Conservation (phyloP, 2,329 filamentous ascomycete species). For the Monilinia laxa region DNA sequence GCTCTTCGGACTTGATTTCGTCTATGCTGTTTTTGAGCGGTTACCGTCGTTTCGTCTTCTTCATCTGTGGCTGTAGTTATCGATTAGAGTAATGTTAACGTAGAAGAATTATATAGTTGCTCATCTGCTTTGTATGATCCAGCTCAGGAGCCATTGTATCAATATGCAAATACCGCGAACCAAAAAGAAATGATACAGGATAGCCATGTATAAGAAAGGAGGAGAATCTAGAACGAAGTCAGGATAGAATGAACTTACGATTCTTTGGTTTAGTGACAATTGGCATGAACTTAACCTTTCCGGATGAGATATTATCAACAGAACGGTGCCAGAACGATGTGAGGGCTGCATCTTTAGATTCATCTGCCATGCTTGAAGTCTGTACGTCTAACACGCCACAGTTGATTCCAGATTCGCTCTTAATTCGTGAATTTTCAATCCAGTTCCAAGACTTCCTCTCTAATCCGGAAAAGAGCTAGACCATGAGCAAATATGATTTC, state of each 20-base stretch:
- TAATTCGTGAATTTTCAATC: neutral
- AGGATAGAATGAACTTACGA: neutral
- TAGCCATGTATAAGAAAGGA: neutral
- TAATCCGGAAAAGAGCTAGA: neutral
- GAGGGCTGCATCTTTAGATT: conserved; percentile 16
- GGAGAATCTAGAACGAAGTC: neutral
- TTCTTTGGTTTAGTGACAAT: conserved; percentile 15
- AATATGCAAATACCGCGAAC: neutral
- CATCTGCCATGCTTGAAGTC: conserved; percentile 2
- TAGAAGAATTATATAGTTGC: neutral
- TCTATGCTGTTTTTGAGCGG: conserved; percentile 34
- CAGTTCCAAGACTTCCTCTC: neutral
- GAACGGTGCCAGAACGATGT: conserved; percentile 26
- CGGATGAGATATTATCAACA: conserved; percentile 22
- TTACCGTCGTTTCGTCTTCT: conserved; percentile 22
- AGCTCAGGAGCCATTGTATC: neutral
- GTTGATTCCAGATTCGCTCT: neutral
- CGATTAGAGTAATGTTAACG: neutral
- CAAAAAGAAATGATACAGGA: neutral
- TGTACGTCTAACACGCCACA: neutral
- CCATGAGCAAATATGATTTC: neutral
- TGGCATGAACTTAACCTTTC: conserved; percentile 24
- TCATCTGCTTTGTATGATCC: neutral
- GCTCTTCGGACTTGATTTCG: conserved; percentile 38
- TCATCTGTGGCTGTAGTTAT: conserved; percentile 20